A percentile compares a stretch with the other conserved stretches of the same genome.
phyloP scores from a whole-genome alignment of 306 rosid genomes.

The Vigna mungo region DNA sequence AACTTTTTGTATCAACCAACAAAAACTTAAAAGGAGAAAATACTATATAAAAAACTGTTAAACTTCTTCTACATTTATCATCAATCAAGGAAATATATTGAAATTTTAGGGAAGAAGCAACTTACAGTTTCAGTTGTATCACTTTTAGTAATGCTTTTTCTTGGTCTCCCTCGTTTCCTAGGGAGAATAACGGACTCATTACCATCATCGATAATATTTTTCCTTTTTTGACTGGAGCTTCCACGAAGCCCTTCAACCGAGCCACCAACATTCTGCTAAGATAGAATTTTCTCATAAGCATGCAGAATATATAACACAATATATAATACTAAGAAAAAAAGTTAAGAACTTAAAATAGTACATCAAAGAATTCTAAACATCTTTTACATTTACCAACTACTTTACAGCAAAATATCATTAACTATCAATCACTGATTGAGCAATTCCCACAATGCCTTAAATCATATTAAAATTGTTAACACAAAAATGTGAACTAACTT shows the following conservation, averaged over 20 bases:
- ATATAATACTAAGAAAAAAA: too few species aligned
- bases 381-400: too few species aligned
- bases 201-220: too few species aligned
- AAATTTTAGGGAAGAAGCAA: background rate
- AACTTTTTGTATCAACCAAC: slow-evolving; percentile 8
- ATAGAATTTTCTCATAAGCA: too few species aligned
- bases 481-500: slow-evolving; percentile 41
- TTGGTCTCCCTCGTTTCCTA: background rate
- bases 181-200: background rate
- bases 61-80: background rate
- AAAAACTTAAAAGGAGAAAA: background rate
- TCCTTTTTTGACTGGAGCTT: background rate
- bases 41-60: background rate
- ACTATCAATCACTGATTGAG: background rate
- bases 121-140: background rate
- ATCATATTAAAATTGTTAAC: slow-evolving; percentile 26
- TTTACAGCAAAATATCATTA: background rate
- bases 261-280: background rate
- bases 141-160: background rate
- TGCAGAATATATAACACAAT: too few species aligned
- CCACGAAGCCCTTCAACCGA: background rate
- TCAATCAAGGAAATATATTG: too few species aligned
- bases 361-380: too few species aligned
- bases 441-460: background rate
- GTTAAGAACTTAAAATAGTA: too few species aligned